phyloP scores from a whole-genome alignment of 352 stramenopile species.

The Pythium rhizo-oryzae region DNA sequence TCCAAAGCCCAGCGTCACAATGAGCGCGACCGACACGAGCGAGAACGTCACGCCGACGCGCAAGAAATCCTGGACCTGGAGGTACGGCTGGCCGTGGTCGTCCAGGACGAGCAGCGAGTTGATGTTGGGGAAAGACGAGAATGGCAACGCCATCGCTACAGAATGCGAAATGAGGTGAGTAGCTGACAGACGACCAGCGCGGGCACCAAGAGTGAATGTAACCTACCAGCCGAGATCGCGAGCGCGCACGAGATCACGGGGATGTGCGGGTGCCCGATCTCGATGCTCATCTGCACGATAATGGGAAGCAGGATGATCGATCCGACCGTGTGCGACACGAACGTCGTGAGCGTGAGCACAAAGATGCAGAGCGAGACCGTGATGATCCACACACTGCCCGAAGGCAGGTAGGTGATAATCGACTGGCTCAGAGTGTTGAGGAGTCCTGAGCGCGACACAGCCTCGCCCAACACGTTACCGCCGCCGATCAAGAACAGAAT shows the following conservation, averaged over 20 bases:
- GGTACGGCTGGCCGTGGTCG: constrained; percentile 86
- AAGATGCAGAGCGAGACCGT: constrained; percentile 87
- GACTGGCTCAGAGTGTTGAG: constrained; percentile 83
- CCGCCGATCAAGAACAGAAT: constrained; percentile 93
- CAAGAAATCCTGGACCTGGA: constrained; percentile 88
- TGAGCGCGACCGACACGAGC: constrained; percentile 80
- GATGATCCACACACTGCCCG: constrained; percentile 85
- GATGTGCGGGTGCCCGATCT: constrained; percentile 87
- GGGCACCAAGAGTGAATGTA: not conserved
- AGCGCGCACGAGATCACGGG: constrained; percentile 85
- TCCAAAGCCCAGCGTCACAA: constrained; percentile 84
- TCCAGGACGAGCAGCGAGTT: constrained; percentile 92
- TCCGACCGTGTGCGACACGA: constrained; percentile 93
- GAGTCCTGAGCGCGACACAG: constrained; percentile 81
- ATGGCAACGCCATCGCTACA: constrained; percentile 88
- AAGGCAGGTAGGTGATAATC: constrained; percentile 78
- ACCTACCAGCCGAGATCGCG: constrained; percentile 86
- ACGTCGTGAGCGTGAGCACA: constrained; percentile 90
- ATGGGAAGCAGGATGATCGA: constrained; percentile 93
- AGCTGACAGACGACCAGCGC: not conserved
- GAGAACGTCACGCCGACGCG: constrained; percentile 87
- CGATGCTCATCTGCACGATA: constrained; percentile 89
- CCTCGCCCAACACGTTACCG: constrained; percentile 91
- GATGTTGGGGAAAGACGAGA: constrained; percentile 94
- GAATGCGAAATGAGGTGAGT: constrained; percentile 2